Evolutionary conservation across 208 protist species (phyloP).

Genomic region (Balamuthia mandrillaris): DNA sequence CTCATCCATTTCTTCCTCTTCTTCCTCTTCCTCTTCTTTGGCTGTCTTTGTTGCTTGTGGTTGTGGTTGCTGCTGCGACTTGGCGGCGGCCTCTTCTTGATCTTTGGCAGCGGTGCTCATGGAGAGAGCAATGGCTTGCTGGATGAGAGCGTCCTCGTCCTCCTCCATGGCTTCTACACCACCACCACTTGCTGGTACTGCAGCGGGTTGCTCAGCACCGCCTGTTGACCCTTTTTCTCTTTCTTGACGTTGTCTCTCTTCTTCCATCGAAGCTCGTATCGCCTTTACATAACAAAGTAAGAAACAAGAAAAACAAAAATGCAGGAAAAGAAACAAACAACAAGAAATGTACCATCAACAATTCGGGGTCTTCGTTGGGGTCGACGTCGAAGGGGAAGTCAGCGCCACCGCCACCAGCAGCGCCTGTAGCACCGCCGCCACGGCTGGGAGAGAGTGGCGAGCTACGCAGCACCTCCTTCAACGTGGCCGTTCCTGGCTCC

Average conservation of each 20-base stretch:
- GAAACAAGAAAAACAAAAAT: background rate
- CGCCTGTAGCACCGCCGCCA: background rate
- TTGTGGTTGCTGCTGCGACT: too few species aligned
- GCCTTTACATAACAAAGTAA: background rate
- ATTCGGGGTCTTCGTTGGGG: constrained; percentile 26
- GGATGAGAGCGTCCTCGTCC: constrained; percentile 11
- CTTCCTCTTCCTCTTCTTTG: background rate
- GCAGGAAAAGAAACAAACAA: background rate
- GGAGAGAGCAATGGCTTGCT: constrained; percentile 25
- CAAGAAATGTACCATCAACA: constrained; percentile 4
- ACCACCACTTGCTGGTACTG: background rate
- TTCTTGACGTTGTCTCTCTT: background rate
- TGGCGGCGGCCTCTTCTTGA: too few species aligned
- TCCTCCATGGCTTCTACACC: background rate
- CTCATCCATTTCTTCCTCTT: background rate
- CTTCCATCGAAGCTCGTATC: constrained; percentile 17
- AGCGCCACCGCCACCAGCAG: background rate
- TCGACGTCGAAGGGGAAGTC: background rate
- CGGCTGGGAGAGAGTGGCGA: background rate
- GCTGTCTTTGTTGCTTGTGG: background rate
- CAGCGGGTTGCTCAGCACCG: background rate
- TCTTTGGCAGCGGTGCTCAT: too few species aligned
- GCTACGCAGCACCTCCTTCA: constrained; percentile 1
- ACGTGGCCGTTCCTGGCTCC: background rate
- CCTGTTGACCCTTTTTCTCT: background rate